Conservation (phyloP, 116 monocot species). For the Dioscorea cayenensis region DNA sequence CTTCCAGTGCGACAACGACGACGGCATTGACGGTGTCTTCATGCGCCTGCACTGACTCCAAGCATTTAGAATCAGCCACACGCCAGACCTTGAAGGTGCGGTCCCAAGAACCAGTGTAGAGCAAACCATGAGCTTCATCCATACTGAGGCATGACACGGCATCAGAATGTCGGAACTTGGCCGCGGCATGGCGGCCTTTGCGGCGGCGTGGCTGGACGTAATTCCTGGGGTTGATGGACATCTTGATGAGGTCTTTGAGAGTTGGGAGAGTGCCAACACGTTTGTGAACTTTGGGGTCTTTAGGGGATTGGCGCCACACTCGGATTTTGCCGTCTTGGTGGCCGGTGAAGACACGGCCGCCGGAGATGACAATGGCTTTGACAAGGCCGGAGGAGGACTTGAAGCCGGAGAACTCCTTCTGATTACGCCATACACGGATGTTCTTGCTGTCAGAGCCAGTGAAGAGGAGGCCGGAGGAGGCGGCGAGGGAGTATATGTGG, state of each 20-base stretch:
- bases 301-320: constrained; percentile 21
- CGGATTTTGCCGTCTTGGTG: constrained; percentile 53
- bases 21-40: constrained; percentile 48
- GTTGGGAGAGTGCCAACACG: constrained; percentile 31
- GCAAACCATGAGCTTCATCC: constrained; percentile 21
- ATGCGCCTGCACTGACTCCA: constrained; percentile 38
- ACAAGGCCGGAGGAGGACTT: constrained; percentile 40
- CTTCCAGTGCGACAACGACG: constrained; percentile 16
- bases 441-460: constrained; percentile 45
- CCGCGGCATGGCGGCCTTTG: not conserved
- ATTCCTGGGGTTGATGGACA: constrained; percentile 31
- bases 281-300: constrained; percentile 20
- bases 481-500: constrained; percentile 38
- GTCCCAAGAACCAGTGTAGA: constrained; percentile 56
- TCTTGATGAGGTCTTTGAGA: constrained; percentile 13
- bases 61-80: constrained; percentile 33
- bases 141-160: constrained; percentile 34
- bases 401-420: constrained; percentile 21
- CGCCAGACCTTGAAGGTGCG: constrained; percentile 48
- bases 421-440: constrained; percentile 40
- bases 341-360: constrained; percentile 34
- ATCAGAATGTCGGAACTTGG: constrained; percentile 28
- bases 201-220: constrained; percentile 14
- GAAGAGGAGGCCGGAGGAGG: constrained; percentile 22
- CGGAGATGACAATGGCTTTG: constrained; percentile 28